Evolutionary conservation across 441 rosid species (phyloP), one percentile per base, ranked within the genome.

Genomic region (Pelargonium myrrhifolium): DNA sequence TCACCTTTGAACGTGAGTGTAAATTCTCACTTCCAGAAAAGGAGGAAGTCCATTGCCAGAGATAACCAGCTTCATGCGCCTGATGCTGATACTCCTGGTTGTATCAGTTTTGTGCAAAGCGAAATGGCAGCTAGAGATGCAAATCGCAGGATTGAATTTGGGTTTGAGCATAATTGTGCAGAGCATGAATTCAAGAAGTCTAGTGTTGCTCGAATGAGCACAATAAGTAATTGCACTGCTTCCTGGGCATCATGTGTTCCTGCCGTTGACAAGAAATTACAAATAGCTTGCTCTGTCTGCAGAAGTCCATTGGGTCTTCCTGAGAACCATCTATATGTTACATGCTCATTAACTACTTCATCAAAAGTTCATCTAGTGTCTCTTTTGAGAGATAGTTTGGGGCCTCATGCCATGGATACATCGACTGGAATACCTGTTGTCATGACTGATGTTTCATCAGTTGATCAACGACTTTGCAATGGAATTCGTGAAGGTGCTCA

Each of bases 241-340:
- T 71, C 72, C 15, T 55, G 59, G 18, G 31, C 56, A 15, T 70
- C 76, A 64, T 78, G 78, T 71, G 74, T 67, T 76, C 71, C 72
- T 66, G 73, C 71, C 42, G 71, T 73, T 72, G 84, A 80, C 21
- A 74, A 82, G 75, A 87, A 68, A 70, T 47, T 87, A 51, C 80
- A 49, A 43, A 78, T 93, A 65, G 84, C 82, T 65, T 93, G 99
- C 76, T 79, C 80, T 60, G 78, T 81, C 43, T 93, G 99, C 83
- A 79, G 75, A 75, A 88, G 83, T 67, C 74, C 86, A 55, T 69
- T 91, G 78, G 90, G 95, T 64, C 83, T 75, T 68, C 92, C 89
- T 3, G 86, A 87, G 73, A 91, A 83, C 68, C 72, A 85, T 62
- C 77, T 81, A 45, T 80, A 76, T 71, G 73, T 88, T 68, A 69